Evolutionary conservation across 805 yeast species (phyloP).

Genomic region (Lipomyces orientalis): DNA sequence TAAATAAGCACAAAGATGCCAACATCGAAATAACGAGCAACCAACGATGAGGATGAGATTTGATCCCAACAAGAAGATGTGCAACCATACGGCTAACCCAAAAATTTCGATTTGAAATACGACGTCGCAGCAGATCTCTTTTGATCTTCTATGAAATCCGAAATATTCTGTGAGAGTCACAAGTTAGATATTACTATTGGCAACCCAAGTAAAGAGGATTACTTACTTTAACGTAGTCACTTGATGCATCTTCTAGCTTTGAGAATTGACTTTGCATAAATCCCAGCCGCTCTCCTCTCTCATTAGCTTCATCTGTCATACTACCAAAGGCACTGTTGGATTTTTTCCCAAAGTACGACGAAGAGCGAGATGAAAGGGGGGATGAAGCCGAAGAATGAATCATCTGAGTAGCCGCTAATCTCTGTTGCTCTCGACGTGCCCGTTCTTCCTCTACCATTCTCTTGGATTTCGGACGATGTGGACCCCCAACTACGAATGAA

Average conservation of each 20-base stretch:
- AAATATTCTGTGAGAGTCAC: slow-evolving; percentile 14
- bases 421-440: slow-evolving; percentile 38
- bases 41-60: background rate
- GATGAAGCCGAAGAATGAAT: slow-evolving; percentile 9
- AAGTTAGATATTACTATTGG: background rate
- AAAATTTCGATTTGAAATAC: slow-evolving; percentile 31
- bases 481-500: slow-evolving; percentile 63
- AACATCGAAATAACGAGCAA: too few relatives aligned
- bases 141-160: slow-evolving; percentile 30
- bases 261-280: slow-evolving; percentile 28
- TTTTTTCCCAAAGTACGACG: slow-evolving; percentile 13
- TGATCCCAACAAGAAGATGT: background rate
- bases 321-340: background rate
- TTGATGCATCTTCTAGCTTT: slow-evolving; percentile 34
- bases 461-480: slow-evolving; percentile 66
- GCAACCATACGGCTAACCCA: background rate
- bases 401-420: slow-evolving; percentile 28
- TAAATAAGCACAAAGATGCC: background rate
- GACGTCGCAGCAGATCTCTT: slow-evolving; percentile 27
- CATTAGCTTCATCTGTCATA: slow-evolving; percentile 23
- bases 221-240: slow-evolving; percentile 31
- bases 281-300: slow-evolving; percentile 36
- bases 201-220: background rate
- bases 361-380: slow-evolving; percentile 7
- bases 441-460: slow-evolving; percentile 44